Conservation (phyloP, 2,329 filamentous ascomycete species). For the Sphaceloma murrayae region DNA sequence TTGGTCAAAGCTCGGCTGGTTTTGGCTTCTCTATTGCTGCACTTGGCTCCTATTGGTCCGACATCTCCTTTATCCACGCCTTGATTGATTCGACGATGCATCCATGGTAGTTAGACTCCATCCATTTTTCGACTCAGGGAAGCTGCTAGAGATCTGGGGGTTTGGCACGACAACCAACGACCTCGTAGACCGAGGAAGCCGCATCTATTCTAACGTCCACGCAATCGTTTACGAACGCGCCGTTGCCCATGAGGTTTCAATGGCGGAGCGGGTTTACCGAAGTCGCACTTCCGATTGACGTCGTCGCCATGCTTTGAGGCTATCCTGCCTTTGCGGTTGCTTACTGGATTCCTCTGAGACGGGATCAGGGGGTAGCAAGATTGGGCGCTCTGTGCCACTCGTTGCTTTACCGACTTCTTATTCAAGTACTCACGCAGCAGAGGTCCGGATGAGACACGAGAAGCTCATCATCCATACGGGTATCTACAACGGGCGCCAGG, state of each 20-base stretch:
- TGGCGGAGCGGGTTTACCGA: not conserved
- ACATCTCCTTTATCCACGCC: not conserved
- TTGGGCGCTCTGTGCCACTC: too few species aligned
- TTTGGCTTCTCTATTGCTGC: slow-evolving; percentile 1
- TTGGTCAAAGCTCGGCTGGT: slow-evolving; percentile 3
- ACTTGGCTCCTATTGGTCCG: slow-evolving; percentile 1
- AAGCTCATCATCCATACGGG: too few species aligned
- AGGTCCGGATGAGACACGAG: not conserved
- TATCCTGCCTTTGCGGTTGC: too few species aligned
- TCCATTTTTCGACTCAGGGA: too few species aligned
- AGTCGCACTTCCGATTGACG: not conserved
- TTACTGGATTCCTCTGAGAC: too few species aligned
- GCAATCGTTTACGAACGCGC: slow-evolving; percentile 6
- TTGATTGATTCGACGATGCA: slow-evolving; percentile 5
- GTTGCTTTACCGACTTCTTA: too few species aligned
- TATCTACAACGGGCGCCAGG: slow-evolving; percentile 10
- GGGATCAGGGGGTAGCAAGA: too few species aligned
- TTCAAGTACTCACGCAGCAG: too few species aligned
- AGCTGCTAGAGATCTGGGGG: too few species aligned
- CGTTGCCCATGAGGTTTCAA: not conserved
- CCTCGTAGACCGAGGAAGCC: not conserved
- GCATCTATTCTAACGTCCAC: slow-evolving; percentile 3
- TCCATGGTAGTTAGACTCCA: too few species aligned
- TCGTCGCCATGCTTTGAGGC: too few species aligned
- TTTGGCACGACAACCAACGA: slow-evolving; percentile 9